Percentiles rank a stretch among this genome's conserved stretches.
Conservation (phyloP, 78 protist genomes). For the Dictyostelium discoideum region DNA sequence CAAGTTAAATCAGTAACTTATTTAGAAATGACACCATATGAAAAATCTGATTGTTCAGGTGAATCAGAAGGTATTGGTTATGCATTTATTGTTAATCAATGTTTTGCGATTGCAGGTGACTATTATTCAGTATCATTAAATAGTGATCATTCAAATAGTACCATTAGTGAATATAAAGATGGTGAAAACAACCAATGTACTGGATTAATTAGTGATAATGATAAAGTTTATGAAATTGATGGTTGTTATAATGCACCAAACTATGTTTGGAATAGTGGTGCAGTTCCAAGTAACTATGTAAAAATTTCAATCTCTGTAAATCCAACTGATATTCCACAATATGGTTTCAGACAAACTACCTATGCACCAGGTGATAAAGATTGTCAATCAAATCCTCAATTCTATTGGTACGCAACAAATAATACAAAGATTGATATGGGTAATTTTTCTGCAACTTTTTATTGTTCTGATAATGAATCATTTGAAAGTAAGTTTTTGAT, state of each 20-base stretch:
- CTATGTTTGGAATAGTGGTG: neutral
- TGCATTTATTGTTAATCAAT: neutral
- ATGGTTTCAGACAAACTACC: neutral
- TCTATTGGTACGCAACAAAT: constrained; percentile 6
- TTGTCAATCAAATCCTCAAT: constrained; percentile 32
- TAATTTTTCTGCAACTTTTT: too few species aligned
- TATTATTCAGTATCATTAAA: neutral
- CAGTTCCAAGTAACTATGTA: neutral
- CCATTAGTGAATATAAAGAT: constrained; percentile 6
- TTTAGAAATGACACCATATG: constrained; percentile 27
- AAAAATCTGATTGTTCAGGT: neutral
- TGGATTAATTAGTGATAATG: neutral
- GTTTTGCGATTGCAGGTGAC: neutral
- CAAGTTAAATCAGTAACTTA: neutral
- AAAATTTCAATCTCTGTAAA: neutral
- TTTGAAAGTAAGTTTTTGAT: too few species aligned
- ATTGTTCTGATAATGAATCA: too few species aligned
- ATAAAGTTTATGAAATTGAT: neutral
- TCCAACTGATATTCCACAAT: neutral
- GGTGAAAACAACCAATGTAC: neutral
- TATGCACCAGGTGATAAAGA: neutral
- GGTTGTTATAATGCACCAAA: constrained; percentile 28
- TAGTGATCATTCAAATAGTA: neutral
- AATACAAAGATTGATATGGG: neutral
- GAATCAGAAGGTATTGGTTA: neutral